Evolutionary conservation across 108 stramenopile genomes (phyloP).

Genomic region (Cyclotella cryptica): DNA sequence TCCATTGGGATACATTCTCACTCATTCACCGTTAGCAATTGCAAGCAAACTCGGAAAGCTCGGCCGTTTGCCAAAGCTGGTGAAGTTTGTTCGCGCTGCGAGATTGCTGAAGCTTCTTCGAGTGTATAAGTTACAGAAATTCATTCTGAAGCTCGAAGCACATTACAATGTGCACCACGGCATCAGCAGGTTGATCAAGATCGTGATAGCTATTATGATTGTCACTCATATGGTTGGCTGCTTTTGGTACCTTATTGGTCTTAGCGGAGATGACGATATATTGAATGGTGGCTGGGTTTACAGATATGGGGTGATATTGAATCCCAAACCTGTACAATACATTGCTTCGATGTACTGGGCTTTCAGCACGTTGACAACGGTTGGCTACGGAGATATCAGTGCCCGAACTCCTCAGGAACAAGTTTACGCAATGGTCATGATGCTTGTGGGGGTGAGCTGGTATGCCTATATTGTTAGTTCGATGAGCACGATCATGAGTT

Average conservation of each 20-base stretch:
- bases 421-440: slow-evolving; percentile 49
- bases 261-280: too few relatives aligned
- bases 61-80: slow-evolving; percentile 34
- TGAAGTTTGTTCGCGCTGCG: slow-evolving; percentile 37
- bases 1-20: slow-evolving; percentile 41
- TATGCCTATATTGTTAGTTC: slow-evolving; percentile 52
- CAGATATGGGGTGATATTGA: slow-evolving; percentile 27
- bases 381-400: slow-evolving; percentile 59
- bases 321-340: slow-evolving; percentile 29
- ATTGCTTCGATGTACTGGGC: slow-evolving; percentile 54
- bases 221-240: slow-evolving; percentile 61
- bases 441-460: slow-evolving; percentile 56
- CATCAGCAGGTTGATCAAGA: slow-evolving; percentile 48
- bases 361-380: slow-evolving; percentile 57
- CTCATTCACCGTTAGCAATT: not conserved
- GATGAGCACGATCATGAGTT: slow-evolving; percentile 49
- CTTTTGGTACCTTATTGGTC: slow-evolving; percentile 56
- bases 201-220: slow-evolving; percentile 43
- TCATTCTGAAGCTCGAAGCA: slow-evolving; percentile 27
- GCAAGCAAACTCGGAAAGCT: slow-evolving; percentile 43
- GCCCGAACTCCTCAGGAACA: slow-evolving; percentile 53
- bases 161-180: slow-evolving; percentile 51
- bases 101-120: slow-evolving; percentile 36
- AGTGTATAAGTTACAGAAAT: slow-evolving; percentile 23
- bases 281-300: slow-evolving; percentile 52